Evolutionary conservation across 805 yeast species (phyloP).

Genomic region (Wickerhamiella hasegawae): DNA sequence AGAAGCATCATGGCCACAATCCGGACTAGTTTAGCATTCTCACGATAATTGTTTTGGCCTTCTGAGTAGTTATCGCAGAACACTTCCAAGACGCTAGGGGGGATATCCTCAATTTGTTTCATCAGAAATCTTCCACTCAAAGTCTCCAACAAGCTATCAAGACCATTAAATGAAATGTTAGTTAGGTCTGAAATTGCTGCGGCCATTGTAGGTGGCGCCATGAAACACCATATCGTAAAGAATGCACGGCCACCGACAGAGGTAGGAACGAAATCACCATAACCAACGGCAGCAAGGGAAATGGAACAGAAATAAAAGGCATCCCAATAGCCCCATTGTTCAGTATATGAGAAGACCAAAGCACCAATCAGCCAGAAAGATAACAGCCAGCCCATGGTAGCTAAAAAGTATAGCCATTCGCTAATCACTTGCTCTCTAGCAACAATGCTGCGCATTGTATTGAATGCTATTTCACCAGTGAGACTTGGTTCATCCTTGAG

Average conservation of each 20-base stretch:
- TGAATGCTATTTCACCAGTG: slow-evolving; percentile 5
- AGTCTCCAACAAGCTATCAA: not conserved
- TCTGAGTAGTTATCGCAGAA: not conserved
- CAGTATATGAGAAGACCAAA: slow-evolving; percentile 34
- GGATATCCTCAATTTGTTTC: not conserved
- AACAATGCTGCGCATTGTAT: slow-evolving; percentile 38
- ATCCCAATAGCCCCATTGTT: slow-evolving; percentile 52
- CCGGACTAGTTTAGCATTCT: not conserved
- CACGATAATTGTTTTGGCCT: not conserved
- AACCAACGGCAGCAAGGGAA: slow-evolving; percentile 69
- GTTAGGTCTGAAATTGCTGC: slow-evolving; percentile 10
- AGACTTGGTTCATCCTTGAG: not conserved
- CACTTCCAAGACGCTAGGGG: not conserved
- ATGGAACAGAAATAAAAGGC: slow-evolving; percentile 63
- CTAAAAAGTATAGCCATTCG: slow-evolving; percentile 18
- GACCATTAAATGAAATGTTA: slow-evolving; percentile 1
- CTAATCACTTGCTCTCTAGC: slow-evolving; percentile 15
- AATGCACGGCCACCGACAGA: slow-evolving; percentile 53
- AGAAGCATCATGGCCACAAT: not conserved
- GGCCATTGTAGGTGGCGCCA: slow-evolving; percentile 81
- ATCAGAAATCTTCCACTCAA: not conserved
- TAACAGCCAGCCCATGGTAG: slow-evolving; percentile 30
- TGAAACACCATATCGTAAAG: slow-evolving; percentile 64
- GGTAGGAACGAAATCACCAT: slow-evolving; percentile 57
- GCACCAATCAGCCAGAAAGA: slow-evolving; percentile 64